Evolutionary conservation across 129 eudicot species (phyloP).

Genomic region (Helianthus annuus): DNA sequence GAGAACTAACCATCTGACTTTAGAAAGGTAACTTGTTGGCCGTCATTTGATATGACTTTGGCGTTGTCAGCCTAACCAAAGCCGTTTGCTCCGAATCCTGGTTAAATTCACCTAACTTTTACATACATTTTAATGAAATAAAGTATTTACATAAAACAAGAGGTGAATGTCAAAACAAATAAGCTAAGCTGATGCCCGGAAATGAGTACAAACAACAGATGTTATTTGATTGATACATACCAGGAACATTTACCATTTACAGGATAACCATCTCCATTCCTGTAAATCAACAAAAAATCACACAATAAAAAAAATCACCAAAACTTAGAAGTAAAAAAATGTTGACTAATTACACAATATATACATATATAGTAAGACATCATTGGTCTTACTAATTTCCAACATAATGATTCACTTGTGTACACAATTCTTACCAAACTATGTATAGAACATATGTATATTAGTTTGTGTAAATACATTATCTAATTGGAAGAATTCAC

Average conservation of each 20-base stretch:
- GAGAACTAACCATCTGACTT: constrained; percentile 96
- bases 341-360: neutral
- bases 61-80: constrained; percentile 66
- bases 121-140: neutral
- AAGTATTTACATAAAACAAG: neutral
- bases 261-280: constrained; percentile 70
- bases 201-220: neutral
- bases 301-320: neutral
- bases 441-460: too few relatives aligned
- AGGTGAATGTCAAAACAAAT: neutral
- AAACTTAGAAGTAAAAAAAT: constrained; percentile 8
- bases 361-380: neutral
- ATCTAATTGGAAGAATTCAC: neutral
- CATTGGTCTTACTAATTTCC: neutral
- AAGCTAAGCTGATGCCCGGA: neutral
- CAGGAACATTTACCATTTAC: constrained; percentile 81
- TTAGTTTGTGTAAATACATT: neutral
- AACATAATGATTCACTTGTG: neutral
- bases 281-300: constrained; percentile 30
- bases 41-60: constrained; percentile 77
- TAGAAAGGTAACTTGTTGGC: constrained; percentile 76
- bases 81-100: constrained; percentile 56
- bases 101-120: constrained; percentile 18
- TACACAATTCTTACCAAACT: too few relatives aligned
- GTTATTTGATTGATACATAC: constrained; percentile 33